Conservation (phyloP, 345 rosid species). For the Populus ilicifolia region DNA sequence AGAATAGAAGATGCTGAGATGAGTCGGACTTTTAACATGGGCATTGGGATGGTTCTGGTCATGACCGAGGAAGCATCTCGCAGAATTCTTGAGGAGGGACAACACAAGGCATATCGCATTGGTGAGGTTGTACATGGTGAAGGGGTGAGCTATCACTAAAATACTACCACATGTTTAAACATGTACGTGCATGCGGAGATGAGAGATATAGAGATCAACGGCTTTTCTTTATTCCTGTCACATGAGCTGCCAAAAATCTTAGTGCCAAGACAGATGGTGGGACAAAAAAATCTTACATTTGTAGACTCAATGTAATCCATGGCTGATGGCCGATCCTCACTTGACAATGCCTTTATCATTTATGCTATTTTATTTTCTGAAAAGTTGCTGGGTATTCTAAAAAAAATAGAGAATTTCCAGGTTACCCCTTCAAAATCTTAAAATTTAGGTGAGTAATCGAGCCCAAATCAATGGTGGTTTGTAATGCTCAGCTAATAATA, state of each 20-base stretch:
- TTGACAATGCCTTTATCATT: neutral
- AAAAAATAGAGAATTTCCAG: neutral
- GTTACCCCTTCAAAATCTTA: neutral
- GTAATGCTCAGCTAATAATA: neutral
- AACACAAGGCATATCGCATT: constrained; percentile 46
- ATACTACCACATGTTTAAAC: neutral
- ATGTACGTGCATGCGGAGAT: neutral
- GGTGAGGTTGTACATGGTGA: constrained; percentile 69
- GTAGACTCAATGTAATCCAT: neutral
- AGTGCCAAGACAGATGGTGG: neutral
- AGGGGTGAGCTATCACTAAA: constrained; percentile 63
- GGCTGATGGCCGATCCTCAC: neutral
- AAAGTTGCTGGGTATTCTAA: neutral
- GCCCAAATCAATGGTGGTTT: neutral
- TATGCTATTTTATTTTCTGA: neutral
- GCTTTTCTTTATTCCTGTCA: neutral
- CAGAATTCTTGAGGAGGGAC: constrained; percentile 45
- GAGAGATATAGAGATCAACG: neutral
- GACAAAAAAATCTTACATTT: neutral
- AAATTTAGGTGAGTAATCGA: neutral
- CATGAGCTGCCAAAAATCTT: neutral
- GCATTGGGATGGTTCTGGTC: constrained; percentile 85
- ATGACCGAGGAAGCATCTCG: constrained; percentile 56
- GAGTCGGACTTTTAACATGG: constrained; percentile 88
- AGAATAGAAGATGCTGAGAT: constrained; percentile 75